Percentiles rank a stretch among this genome's conserved stretches.
Evolutionary conservation across 352 stramenopile species (phyloP).

Genomic region (Plasmopara halstedii): DNA sequence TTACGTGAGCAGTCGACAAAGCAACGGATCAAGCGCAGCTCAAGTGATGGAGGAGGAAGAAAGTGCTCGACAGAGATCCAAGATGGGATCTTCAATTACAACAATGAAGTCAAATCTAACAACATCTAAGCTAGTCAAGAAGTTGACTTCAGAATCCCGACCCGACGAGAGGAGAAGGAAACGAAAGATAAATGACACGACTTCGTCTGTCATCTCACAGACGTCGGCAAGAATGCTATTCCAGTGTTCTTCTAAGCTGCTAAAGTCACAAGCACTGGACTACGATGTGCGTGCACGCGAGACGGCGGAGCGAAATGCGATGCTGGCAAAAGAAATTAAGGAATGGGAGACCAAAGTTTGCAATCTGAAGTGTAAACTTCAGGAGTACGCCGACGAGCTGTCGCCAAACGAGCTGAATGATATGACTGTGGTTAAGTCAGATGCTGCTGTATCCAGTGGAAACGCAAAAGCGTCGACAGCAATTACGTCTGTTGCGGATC

Average conservation of each 20-base stretch:
- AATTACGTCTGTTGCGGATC: neutral
- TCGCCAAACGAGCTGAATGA: neutral
- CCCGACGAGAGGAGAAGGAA: slow-evolving; percentile 14
- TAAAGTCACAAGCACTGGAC: slow-evolving; percentile 33
- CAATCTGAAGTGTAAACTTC: slow-evolving; percentile 19
- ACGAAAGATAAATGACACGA: slow-evolving; percentile 4
- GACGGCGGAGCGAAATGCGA: slow-evolving; percentile 32
- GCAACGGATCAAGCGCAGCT: neutral
- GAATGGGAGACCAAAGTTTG: slow-evolving; percentile 35
- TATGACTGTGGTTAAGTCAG: slow-evolving; percentile 2
- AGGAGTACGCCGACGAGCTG: slow-evolving; percentile 20
- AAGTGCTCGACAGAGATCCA: neutral
- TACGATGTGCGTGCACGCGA: slow-evolving; percentile 36
- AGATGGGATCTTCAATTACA: neutral
- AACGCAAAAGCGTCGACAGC: neutral
- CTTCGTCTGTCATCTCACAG: slow-evolving; percentile 8
- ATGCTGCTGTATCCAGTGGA: neutral
- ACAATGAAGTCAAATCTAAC: slow-evolving; percentile 3
- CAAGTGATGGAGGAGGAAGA: neutral
- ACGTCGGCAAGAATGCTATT: slow-evolving; percentile 35
- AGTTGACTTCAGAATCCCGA: slow-evolving; percentile 7
- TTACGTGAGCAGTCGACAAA: neutral
- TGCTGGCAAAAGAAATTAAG: slow-evolving; percentile 21
- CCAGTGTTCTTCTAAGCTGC: slow-evolving; percentile 28
- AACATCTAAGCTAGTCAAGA: slow-evolving; percentile 5